Evolutionary conservation across 2,329 filamentous ascomycete species (phyloP).

Genomic region (Phoma sp.): DNA sequence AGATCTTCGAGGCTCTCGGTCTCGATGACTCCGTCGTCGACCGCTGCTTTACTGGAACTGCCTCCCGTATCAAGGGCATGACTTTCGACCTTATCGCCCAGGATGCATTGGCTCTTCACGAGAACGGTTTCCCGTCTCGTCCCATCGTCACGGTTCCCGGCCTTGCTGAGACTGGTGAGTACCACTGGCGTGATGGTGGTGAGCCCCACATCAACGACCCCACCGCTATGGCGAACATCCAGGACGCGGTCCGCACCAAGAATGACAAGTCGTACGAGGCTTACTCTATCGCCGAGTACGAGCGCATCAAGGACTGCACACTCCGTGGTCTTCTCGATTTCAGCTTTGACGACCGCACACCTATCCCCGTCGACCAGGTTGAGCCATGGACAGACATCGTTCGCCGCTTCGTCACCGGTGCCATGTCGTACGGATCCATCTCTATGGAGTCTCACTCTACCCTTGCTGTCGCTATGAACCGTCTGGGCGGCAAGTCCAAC

Average conservation of each 20-base stretch:
- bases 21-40: conserved; percentile 92
- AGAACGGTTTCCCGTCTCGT: conserved; percentile 86
- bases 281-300: conserved; percentile 90
- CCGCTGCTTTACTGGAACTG: conserved; percentile 92
- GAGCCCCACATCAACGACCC: conserved; percentile 96
- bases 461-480: conserved; percentile 94
- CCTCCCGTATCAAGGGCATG: conserved; percentile 90
- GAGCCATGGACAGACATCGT: conserved; percentile 99
- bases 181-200: conserved; percentile 97
- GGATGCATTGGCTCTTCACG: conserved; percentile 93
- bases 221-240: conserved; percentile 92
- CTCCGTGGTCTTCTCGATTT: conserved; percentile 94
- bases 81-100: conserved; percentile 94
- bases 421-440: conserved; percentile 98
- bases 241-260: conserved; percentile 94
- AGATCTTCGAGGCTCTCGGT: conserved; percentile 96
- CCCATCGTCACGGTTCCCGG: conserved; percentile 78
- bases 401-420: conserved; percentile 92
- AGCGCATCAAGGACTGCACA: conserved; percentile 96
- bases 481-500: conserved; percentile 95
- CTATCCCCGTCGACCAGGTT: conserved; percentile 94
- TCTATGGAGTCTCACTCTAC: conserved; percentile 99
- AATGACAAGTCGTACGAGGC: conserved; percentile 99
- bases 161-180: conserved; percentile 91
- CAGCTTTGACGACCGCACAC: conserved; percentile 84